Evolutionary conservation across 371 early-diverging fungal species (phyloP).

Genomic region (Nematocida sp.): DNA sequence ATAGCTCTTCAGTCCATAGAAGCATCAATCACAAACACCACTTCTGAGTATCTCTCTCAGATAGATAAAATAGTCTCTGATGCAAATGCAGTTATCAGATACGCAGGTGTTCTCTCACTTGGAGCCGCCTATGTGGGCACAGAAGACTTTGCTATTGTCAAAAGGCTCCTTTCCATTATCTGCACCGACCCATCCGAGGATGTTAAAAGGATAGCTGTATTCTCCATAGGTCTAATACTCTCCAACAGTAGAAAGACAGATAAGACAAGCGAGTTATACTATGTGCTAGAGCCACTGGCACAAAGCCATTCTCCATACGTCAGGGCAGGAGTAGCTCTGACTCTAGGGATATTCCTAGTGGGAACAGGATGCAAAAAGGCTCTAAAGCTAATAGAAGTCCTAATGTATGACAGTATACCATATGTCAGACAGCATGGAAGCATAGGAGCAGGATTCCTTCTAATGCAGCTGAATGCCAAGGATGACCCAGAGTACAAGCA

Average conservation of each 20-base stretch:
- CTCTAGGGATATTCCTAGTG: constrained; percentile 90
- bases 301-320: constrained; percentile 95
- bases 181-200: constrained; percentile 88
- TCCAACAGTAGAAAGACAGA: constrained; percentile 57
- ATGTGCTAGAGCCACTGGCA: constrained; percentile 84
- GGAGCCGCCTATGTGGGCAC: constrained; percentile 94
- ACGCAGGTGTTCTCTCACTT: constrained; percentile 85
- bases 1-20: constrained; percentile 23
- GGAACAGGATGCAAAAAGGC: constrained; percentile 84
- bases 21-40: neutral
- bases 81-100: constrained; percentile 83
- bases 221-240: constrained; percentile 85
- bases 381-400: constrained; percentile 84
- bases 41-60: neutral
- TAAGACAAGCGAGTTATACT: constrained; percentile 80
- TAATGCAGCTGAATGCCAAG: constrained; percentile 84
- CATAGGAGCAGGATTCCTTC: constrained; percentile 88
- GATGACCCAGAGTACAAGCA: constrained; percentile 71
- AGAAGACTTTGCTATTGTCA: constrained; percentile 75
- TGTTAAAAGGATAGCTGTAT: constrained; percentile 90
- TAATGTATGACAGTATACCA: constrained; percentile 88
- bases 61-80: constrained; percentile 66
- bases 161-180: constrained; percentile 84
- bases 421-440: constrained; percentile 94
- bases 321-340: constrained; percentile 85